These are phyloP conservation scores for Oenanthe sinensis DNA, from an alignment of 129 eudicot species.

Conservation along the genomic window DNA sequence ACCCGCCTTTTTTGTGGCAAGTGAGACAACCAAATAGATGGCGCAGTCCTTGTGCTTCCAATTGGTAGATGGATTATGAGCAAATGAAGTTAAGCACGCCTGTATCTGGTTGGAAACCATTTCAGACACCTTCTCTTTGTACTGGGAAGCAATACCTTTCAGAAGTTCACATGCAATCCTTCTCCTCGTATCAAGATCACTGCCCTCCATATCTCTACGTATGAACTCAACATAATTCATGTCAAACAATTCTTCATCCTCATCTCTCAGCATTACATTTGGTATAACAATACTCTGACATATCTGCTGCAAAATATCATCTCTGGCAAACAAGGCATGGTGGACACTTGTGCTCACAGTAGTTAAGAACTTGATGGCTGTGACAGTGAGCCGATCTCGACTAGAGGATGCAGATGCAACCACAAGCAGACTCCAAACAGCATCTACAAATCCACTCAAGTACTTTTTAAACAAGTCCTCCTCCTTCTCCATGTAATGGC, in stretches of 20 bases:
- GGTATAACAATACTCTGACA: conserved; percentile 80
- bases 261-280: conserved; percentile 87
- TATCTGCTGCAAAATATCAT: conserved; percentile 63
- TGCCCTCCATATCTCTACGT: conserved; percentile 90
- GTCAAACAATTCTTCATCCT: conserved; percentile 90
- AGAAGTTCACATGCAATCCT: conserved; percentile 97
- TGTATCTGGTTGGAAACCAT: conserved; percentile 57
- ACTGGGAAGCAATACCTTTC: conserved; percentile 76
- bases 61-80: conserved; percentile 59
- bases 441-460: conserved; percentile 65
- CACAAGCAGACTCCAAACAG: conserved; percentile 73
- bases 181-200: conserved; percentile 88
- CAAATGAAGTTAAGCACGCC: conserved; percentile 48
- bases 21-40: conserved; percentile 77
- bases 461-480: conserved; percentile 60
- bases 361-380: conserved; percentile 79
- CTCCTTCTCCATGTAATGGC: conserved; percentile 68
- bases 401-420: conserved; percentile 54
- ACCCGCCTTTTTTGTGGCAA: conserved; percentile 60
- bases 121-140: conserved; percentile 60
- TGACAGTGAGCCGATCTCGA: conserved; percentile 76
- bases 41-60: conserved; percentile 96
- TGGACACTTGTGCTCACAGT: conserved; percentile 75
- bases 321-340: conserved; percentile 61
- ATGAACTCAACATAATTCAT: conserved; percentile 88